Base-by-base conservation (phyloP, 805 yeast genomes). In the Hanseniaspora lachancei region DNA sequence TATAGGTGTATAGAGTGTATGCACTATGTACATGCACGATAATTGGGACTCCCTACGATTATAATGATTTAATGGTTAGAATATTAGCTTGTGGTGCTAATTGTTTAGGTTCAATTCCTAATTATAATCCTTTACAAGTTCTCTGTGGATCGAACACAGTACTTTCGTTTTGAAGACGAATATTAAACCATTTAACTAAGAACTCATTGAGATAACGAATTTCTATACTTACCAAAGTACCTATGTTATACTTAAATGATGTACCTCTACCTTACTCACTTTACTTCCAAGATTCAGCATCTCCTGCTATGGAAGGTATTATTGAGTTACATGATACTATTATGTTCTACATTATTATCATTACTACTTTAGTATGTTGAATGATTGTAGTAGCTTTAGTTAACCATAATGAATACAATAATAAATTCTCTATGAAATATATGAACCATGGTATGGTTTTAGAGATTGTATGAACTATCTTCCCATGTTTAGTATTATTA, bases 381-480 rank as follows among this genome's bases (percentile, higher is more conserved):
- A 54, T 61, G 36, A 47, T 61, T 41, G 57, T 52, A 55, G 55
- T 57, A 38, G 53, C 51, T 34, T 53, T 56, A 23, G 49, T 43
- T 48, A 57, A 58, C 49, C 59, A 49, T 54, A 54, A 56, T 46
- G 51, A 51, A 48, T 57, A 55, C 46, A 50, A 49, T 27, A 54
- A 44, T 44, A 44, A 44, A 44, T 61, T 48, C 55, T 53, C 32
- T 57, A 57, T 57, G 61, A 63, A 59, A 63, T 63, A 59, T 46
- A 62, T 47, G 55, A 56, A 48, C 7, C 66, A 63, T 60, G 66
- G 66, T 35, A 60, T 62, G 58, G 44, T 56, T 47, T 59, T 63
- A 54, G 65, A 62, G 50, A 59, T 63, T 55, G 57, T 63, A 21
- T 63, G 66, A 63, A 63, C 66, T 39, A 59, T 63, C 42, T 62